Evolutionary conservation across 2,329 filamentous ascomycete species (phyloP), one percentile per base, ranked within the genome.

Genomic region (Fusarium piperis): DNA sequence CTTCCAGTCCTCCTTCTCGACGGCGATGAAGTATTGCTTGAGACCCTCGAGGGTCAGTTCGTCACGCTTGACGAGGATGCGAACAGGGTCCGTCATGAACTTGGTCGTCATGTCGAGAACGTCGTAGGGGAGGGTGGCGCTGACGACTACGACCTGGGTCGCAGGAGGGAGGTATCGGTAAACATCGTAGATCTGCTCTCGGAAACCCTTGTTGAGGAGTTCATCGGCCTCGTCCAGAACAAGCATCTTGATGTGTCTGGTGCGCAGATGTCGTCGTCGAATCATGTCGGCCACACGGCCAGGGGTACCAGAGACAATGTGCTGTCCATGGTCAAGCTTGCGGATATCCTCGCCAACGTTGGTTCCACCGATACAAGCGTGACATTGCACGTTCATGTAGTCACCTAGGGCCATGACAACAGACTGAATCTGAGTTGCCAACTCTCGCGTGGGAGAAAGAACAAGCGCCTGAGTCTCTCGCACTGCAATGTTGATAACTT

Each of bases 1-100:
- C 83, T 99, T 99, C 96, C 96, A 99, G 81, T 98, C 96, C 83
- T 99, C 96, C 86, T 98, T 98, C 84, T 99, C 96, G 20, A 98
- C 96, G 2, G 96, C 96, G 78, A 99, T 98, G 81, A 98, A 99
- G 87, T 98, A 99, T 82, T 99, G 96, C 86, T 98, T 98, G 58
- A 99, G 88, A 64, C 96, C 96, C 84, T 98, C 96, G 57, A 99
- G 90, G 3, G 96, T 99, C 86, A 99, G 85, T 82, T 99, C 96
- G 83, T 98, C 96, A 91, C 95, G 95, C 90, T 98, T 98, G 81
- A 98, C 95, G 28, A 98, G 89, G 79, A 98, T 97, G 74, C 95
- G 93, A 51, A 98, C 95, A 1, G 95, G 95, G 78, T 98, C 95
- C 28, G 94, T 97, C 96, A 99, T 99, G 88, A 99, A 99, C 83